phyloP scores from a whole-genome alignment of 768 basidiomycete genomes.

The Russula sp. region DNA sequence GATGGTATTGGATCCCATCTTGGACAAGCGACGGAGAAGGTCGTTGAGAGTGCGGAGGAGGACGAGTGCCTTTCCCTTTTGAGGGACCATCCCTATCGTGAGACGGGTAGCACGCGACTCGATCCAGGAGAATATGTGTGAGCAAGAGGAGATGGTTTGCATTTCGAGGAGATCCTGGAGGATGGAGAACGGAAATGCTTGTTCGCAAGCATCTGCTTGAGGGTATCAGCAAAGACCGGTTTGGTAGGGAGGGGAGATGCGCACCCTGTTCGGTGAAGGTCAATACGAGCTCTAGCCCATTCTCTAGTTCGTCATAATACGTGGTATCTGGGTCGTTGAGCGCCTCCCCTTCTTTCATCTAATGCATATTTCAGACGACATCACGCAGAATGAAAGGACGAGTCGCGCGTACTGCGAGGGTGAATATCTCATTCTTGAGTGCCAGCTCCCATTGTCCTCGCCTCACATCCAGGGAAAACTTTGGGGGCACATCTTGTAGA shows the following conservation, averaged over 20 bases:
- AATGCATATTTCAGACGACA: background rate
- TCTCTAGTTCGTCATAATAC: conserved; percentile 57
- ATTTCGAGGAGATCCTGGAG: conserved; percentile 80
- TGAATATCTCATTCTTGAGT: conserved; percentile 63
- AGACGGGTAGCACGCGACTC: conserved; percentile 63
- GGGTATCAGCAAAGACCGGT: conserved; percentile 5
- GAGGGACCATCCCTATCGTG: conserved; percentile 72
- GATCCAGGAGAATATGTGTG: conserved; percentile 84
- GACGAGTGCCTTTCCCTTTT: conserved; percentile 82
- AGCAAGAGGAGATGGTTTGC: conserved; percentile 79
- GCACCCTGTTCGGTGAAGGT: conserved; percentile 71
- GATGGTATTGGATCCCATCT: conserved; percentile 75
- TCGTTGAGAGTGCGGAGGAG: conserved; percentile 84
- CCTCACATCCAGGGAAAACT: conserved; percentile 44
- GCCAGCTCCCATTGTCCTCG: conserved; percentile 72
- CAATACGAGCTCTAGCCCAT: conserved; percentile 64
- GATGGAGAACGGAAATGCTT: conserved; percentile 60
- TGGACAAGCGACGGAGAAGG: conserved; percentile 76
- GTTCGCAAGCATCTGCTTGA: conserved; percentile 65
- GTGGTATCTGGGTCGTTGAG: conserved; percentile 41
- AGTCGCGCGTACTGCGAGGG: conserved; percentile 47
- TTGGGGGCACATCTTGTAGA: conserved; percentile 14
- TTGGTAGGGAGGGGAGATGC: conserved; percentile 22
- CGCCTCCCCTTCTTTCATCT: conserved; percentile 65
- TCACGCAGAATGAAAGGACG: background rate